Percentiles rank a stretch among this genome's conserved stretches.
These are phyloP conservation scores for Chenopodium berlandieri DNA, from an alignment of 148 eudicot species.

Conservation along the genomic window DNA sequence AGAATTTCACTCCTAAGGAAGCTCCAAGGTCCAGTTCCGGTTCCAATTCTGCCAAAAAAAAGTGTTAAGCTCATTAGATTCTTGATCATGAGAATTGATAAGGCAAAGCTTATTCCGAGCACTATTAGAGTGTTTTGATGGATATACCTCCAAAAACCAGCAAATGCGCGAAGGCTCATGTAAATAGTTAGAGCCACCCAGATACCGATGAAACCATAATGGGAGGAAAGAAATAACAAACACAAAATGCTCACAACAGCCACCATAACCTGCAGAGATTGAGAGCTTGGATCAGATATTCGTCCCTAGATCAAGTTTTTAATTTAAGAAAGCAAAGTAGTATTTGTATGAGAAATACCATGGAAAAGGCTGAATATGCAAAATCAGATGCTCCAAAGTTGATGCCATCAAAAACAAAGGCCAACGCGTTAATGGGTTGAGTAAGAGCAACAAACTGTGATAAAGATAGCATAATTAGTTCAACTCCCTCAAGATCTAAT, in stretches of 20 bases:
- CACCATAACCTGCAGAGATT: constrained; percentile 52
- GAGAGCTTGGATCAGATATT: background rate
- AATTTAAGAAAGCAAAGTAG: background rate
- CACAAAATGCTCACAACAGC: constrained; percentile 57
- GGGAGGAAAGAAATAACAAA: constrained; percentile 46
- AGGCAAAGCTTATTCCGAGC: background rate
- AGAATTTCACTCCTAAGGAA: constrained; percentile 49
- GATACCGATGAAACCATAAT: constrained; percentile 64
- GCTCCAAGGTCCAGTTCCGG: constrained; percentile 73
- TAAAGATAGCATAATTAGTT: background rate
- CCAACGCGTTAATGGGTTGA: constrained; percentile 76
- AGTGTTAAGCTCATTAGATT: background rate
- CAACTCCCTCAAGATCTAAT: background rate
- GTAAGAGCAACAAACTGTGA: constrained; percentile 74
- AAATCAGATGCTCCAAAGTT: constrained; percentile 92
- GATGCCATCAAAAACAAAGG: constrained; percentile 87
- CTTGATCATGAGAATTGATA: background rate
- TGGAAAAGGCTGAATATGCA: constrained; percentile 70
- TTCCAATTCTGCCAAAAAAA: constrained; percentile 59
- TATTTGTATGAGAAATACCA: constrained; percentile 40
- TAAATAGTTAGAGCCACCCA: constrained; percentile 77
- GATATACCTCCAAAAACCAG: constrained; percentile 80
- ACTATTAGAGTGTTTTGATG: background rate
- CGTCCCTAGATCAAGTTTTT: background rate
- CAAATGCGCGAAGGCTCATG: constrained; percentile 79